Conservation (phyloP, 2,329 filamentous ascomycete species). For the Parastagonospora nodorum region DNA sequence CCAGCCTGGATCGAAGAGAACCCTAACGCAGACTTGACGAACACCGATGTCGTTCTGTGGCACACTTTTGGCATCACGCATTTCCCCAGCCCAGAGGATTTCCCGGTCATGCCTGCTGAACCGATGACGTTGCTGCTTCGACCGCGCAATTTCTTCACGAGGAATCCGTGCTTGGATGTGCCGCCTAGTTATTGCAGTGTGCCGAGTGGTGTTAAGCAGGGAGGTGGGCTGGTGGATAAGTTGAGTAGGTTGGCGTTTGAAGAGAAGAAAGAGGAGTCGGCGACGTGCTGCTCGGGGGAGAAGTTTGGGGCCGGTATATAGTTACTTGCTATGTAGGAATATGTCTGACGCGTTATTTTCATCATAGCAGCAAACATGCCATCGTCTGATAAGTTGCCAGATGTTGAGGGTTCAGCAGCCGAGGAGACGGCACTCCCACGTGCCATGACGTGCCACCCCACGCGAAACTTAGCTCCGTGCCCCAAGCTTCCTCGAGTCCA, state of each 20-base stretch:
- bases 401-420: no score
- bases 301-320: slow-evolving; percentile 28
- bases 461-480: slow-evolving; percentile 1
- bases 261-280: slow-evolving; percentile 32
- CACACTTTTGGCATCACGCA: slow-evolving; percentile 92
- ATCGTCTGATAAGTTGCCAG: no score
- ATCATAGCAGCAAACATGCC: no score
- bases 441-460: slow-evolving; percentile 10
- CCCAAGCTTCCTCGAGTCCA: slow-evolving; percentile 17
- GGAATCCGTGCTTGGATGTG: slow-evolving; percentile 81
- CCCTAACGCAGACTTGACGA: slow-evolving; percentile 70
- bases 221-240: slow-evolving; percentile 54
- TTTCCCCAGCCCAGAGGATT: slow-evolving; percentile 88
- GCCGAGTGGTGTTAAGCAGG: slow-evolving; percentile 68
- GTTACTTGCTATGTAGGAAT: background rate
- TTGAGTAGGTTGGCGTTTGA: slow-evolving; percentile 57
- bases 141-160: slow-evolving; percentile 80
- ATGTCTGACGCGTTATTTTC: no score
- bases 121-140: slow-evolving; percentile 80
- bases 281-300: slow-evolving; percentile 20
- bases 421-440: background rate
- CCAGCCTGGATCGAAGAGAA: slow-evolving; percentile 76
- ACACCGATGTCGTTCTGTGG: slow-evolving; percentile 89
- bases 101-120: slow-evolving; percentile 83
- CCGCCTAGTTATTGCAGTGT: slow-evolving; percentile 75